Base-by-base conservation (phyloP, 106 monocot genomes). In the Hemerocallis citrina region DNA sequence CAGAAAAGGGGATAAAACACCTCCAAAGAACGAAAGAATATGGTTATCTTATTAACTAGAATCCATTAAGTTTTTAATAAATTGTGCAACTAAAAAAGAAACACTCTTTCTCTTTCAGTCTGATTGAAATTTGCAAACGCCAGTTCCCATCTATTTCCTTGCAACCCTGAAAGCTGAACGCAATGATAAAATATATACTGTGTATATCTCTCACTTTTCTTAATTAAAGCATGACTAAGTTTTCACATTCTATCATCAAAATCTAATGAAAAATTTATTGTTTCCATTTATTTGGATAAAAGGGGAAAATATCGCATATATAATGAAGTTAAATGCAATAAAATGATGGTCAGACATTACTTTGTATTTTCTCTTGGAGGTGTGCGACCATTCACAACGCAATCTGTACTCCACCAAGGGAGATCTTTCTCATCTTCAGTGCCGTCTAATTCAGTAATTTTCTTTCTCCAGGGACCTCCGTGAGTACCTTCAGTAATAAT, bases 391-490 rank as follows among this genome's bases (percentile, higher is more conserved):
- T 88, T 75, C 52, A 85, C 52, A 30, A 98, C 79, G 63, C 91
- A 91, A 49, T 98, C 91, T 30, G 92, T 59, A 59, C 91, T 88
- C 96, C 96, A 98, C 84, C 84, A 74, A 32, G 96, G 96, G 41
- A 98, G 55, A 77, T 88, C 87, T 55, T 79, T 88, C 37, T 94
- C 93, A 78, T 94, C 93, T 74, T 88, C 87, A 23, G 81, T 73
- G 33, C 96, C 96, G 75, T 91, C 81, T 31, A 98, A 62, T 40
- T 91, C 87, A 19, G 80, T 81, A 32, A 86, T 77, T 77, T 70
- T 87, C 79, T 91, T 98, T 71, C 96, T 79, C 96, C 96, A 98
- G 45, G 91, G 88, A 12, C 80, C 86, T 44, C 91, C 86, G 55
- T 77, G 74, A 56, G 91, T 79, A 37, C 91, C 96, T 55, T 98